Conservation (phyloP, 2,329 filamentous ascomycete species). For the Hymenoscyphus albidus region DNA sequence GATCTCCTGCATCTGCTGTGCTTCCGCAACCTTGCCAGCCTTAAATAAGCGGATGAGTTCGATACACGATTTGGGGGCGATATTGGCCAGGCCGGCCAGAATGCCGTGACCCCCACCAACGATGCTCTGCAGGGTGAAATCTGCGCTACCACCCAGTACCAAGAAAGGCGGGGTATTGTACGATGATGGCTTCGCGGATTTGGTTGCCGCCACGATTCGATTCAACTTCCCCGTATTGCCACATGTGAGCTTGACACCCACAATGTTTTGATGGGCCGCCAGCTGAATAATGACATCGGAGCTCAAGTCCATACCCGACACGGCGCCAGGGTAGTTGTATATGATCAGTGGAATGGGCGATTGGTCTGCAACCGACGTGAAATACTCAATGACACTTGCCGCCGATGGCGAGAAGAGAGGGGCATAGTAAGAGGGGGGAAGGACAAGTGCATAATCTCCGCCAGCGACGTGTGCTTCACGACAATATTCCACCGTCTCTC, state of each 20-base stretch:
- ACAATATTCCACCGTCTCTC: constrained; percentile 62
- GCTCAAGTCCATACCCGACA: constrained; percentile 84
- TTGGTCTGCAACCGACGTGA: constrained; percentile 57
- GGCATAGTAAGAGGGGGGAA: constrained; percentile 66
- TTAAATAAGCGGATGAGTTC: constrained; percentile 57
- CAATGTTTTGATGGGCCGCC: constrained; percentile 75
- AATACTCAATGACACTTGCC: constrained; percentile 55
- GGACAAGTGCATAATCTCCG: constrained; percentile 63
- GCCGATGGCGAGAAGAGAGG: constrained; percentile 52
- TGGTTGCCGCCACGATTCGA: constrained; percentile 53
- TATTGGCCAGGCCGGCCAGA: constrained; percentile 68
- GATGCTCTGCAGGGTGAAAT: constrained; percentile 69
- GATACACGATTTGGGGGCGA: constrained; percentile 63
- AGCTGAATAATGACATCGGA: constrained; percentile 80
- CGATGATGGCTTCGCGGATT: constrained; percentile 44
- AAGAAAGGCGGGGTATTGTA: constrained; percentile 49
- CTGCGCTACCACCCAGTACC: constrained; percentile 68
- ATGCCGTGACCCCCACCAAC: constrained; percentile 68
- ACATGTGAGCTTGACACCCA: constrained; percentile 89
- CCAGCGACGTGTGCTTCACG: constrained; percentile 58
- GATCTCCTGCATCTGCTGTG: constrained; percentile 58
- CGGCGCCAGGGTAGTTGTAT: constrained; percentile 89
- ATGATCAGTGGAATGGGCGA: constrained; percentile 75
- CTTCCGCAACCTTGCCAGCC: constrained; percentile 56
- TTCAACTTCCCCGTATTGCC: constrained; percentile 67